Conservation (phyloP, 2,329 filamentous ascomycete species). For the Alternaria dauci region DNA sequence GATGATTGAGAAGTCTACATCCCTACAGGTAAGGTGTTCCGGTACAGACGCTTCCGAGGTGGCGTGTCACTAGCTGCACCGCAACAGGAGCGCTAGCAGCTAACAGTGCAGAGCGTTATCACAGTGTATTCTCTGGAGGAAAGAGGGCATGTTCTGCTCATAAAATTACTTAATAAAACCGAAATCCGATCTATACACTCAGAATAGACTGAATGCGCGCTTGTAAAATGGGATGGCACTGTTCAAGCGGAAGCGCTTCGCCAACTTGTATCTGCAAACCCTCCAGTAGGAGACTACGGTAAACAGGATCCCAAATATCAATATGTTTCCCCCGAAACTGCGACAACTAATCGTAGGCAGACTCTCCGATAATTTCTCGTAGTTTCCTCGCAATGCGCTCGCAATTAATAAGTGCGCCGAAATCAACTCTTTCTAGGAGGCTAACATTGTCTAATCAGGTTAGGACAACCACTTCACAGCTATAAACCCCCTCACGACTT, state of each 20-base stretch:
- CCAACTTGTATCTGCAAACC: neutral
- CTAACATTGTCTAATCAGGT: neutral
- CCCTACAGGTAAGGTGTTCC: neutral
- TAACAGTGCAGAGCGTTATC: neutral
- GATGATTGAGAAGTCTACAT: neutral
- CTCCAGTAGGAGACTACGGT: neutral
- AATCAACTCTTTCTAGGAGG: neutral
- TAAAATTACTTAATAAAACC: neutral
- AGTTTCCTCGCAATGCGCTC: neutral
- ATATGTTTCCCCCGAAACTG: neutral
- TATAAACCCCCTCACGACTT: conserved; percentile 1
- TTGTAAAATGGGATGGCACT: neutral
- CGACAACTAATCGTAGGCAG: neutral
- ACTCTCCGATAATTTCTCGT: neutral
- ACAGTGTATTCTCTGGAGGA: neutral
- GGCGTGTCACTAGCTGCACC: neutral
- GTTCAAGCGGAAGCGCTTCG: neutral
- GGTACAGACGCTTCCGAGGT: neutral
- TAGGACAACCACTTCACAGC: neutral
- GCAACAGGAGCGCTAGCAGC: neutral
- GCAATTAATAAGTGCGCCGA: neutral
- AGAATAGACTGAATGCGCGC: neutral
- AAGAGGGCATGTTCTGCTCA: neutral
- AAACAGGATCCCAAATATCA: neutral
- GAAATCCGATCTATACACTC: neutral